phyloP scores from a whole-genome alignment of 257 asterid genomes.

The Gentiana straminea region DNA sequence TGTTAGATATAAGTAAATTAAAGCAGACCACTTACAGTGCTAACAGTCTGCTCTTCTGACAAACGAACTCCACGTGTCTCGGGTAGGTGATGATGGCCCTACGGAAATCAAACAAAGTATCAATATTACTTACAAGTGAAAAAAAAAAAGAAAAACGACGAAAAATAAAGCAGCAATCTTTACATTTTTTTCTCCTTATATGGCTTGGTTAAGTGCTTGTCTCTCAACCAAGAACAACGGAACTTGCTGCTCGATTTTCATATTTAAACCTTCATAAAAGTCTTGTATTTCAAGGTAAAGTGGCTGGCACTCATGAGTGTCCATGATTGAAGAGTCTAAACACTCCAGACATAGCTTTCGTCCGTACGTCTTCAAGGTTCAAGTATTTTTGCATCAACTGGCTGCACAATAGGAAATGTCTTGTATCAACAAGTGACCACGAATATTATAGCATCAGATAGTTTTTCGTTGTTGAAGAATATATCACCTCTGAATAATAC shows the following conservation, averaged over 20 bases:
- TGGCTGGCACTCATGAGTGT: constrained; percentile 92
- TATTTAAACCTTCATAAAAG: constrained; percentile 83
- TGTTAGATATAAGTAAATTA: not conserved
- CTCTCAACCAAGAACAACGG: constrained; percentile 95
- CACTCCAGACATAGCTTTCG: constrained; percentile 90
- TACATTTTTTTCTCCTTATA: constrained; percentile 94
- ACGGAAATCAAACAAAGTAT: constrained; percentile 8
- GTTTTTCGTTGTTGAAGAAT: too few species aligned
- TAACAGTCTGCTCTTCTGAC: constrained; percentile 88
- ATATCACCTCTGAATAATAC: too few species aligned
- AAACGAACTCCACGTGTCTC: constrained; percentile 96
- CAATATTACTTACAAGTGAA: not conserved
- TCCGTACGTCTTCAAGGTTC: constrained; percentile 68
- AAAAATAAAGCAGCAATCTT: constrained; percentile 4
- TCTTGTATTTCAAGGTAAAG: constrained; percentile 92
- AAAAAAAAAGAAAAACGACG: not conserved
- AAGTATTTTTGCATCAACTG: constrained; percentile 57
- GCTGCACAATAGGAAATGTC: constrained; percentile 30
- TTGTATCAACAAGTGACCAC: constrained; percentile 1
- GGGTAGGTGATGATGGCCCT: constrained; percentile 89
- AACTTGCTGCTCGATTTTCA: constrained; percentile 95
- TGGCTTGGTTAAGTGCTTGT: constrained; percentile 92
- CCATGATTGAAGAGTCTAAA: constrained; percentile 96
- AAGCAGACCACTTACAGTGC: constrained; percentile 46
- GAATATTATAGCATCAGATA: too few species aligned